Base-by-base conservation (phyloP, 805 yeast genomes). In the Hanseniaspora nectarophila region DNA sequence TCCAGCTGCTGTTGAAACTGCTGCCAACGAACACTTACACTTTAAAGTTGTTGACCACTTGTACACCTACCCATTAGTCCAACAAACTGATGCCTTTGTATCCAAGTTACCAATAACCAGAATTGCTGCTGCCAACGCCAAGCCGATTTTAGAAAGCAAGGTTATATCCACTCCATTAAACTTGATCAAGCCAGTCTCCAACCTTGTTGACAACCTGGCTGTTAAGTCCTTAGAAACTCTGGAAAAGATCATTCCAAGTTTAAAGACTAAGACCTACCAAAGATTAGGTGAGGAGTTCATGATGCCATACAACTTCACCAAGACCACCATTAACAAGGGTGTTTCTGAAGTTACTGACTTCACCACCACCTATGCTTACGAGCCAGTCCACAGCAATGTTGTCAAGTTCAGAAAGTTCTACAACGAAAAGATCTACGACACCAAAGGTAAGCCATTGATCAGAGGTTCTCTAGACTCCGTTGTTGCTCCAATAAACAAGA, bases 391-490 rank as follows among this genome's bases (percentile, higher is more conserved):
- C 56, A 66, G 67, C 56, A 70, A 73, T 21, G 66, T 77, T 26
- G 61, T 69, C 57, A 73, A 70, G 46, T 66, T 73, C 54, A 78
- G 83, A 56, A 70, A 69, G 47, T 67, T 66, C 50, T 75, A 78
- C 60, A 74, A 77, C 60, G 68, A 73, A 45, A 70, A 75, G 31
- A 60, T 78, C 38, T 73, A 75, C 61, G 79, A 80, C 60, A 71
- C 76, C 7, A 68, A 77, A 29, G 86, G 86, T 23, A 78, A 77
- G 60, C 82, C 85, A 38, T 61, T 80, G 47, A 57, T 83, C 35
- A 72, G 86, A 57, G 71, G 81, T n/a, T 73, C 75, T 23, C 60
- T 81, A 21, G 87, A 82, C 63, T 81, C 85, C 4, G 33, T 81
- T 12, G 68, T 83, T 44, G 71, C 69, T 34, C 89, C 92, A 28